Percentiles rank a stretch among this genome's conserved stretches.
Conservation (phyloP, 2,329 filamentous ascomycete species). For the Sarocladiaceae sp. region DNA sequence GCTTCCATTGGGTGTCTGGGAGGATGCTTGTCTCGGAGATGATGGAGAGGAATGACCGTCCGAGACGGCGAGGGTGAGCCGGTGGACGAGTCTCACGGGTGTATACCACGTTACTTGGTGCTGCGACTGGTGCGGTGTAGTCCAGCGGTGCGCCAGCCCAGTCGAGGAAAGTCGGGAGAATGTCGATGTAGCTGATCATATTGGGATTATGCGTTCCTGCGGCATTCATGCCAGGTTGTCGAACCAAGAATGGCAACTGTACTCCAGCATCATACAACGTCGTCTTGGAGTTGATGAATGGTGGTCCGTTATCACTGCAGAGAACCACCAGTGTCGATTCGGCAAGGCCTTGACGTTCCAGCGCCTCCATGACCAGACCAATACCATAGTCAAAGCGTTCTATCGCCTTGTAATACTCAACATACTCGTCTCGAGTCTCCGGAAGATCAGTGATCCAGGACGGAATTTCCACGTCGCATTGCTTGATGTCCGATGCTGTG, state of each 20-base stretch:
- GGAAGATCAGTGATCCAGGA: slow-evolving; percentile 36
- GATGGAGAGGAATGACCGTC: slow-evolving; percentile 34
- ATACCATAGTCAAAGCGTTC: slow-evolving; percentile 37
- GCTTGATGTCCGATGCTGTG: slow-evolving; percentile 9
- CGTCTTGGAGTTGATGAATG: slow-evolving; percentile 48
- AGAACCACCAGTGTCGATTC: slow-evolving; percentile 40
- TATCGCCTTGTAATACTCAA: slow-evolving; percentile 37
- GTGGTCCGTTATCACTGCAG: slow-evolving; percentile 43
- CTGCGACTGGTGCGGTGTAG: not conserved
- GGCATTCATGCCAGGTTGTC: slow-evolving; percentile 22
- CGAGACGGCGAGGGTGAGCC: slow-evolving; percentile 16
- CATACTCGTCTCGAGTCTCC: slow-evolving; percentile 36
- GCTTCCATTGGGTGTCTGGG: slow-evolving; percentile 20
- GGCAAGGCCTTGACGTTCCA: slow-evolving; percentile 25
- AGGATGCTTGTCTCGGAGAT: slow-evolving; percentile 16
- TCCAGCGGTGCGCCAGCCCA: slow-evolving; percentile 23
- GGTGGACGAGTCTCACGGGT: not conserved
- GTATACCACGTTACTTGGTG: slow-evolving; percentile 4
- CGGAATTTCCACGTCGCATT: slow-evolving; percentile 33
- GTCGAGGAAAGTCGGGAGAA: slow-evolving; percentile 40
- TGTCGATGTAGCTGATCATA: slow-evolving; percentile 40
- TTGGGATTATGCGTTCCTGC: slow-evolving; percentile 32
- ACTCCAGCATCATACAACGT: slow-evolving; percentile 45
- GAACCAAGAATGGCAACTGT: slow-evolving; percentile 37
- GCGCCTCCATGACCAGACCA: slow-evolving; percentile 30